Evolutionary conservation across 139 green algal species (phyloP), one percentile per base, ranked within the genome.

Genomic region (Pseudopediastrum boryanum): DNA sequence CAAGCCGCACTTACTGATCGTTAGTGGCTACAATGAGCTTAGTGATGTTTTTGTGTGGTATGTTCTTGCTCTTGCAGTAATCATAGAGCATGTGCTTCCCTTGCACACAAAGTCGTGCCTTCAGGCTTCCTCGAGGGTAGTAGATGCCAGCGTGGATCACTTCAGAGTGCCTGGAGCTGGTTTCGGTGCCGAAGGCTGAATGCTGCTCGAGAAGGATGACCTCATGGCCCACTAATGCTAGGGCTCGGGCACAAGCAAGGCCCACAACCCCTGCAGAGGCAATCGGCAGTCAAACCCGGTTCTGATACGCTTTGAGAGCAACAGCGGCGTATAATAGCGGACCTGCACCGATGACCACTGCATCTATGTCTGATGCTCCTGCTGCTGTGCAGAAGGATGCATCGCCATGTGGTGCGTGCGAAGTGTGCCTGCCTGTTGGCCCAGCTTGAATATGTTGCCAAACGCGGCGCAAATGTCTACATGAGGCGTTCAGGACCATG

Each of bases 21-120:
- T 29, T 36, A 4, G 77, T 87, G 3, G 93, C 93, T 9, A 97
- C 93, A 23, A 98, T 73, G 10, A 98, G 83, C 79, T 98, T 98
- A 64, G 89, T 90, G 1, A 91, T 52, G 2, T 71, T 73, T 42
- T 81, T 77, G 80, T 94, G 81, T 0, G 86, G 71, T 27, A 98
- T 85, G 42, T 43, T 44, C 12, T 85, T 59, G 23, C 64, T 12
- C 33, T 73, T 41, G 59, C 92, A 96, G 67, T 88, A 93, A 4
- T 88, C 82, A 63, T 94, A 94, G 66, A 98, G 82, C 61, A 79
- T 48, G 4, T 88, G 29, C 35, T 87, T 87, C 9, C 94, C 94
- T 41, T 90, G 76, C 51, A 97, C 86, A 69, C 94, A 98, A 39
- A 95, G 59, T 2, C 66, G 63, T 4, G 92, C 90, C 83, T 97